These are phyloP conservation scores for Ascochyta koolunga DNA, from an alignment of 2,329 filamentous ascomycete genomes.

Conservation along the genomic window DNA sequence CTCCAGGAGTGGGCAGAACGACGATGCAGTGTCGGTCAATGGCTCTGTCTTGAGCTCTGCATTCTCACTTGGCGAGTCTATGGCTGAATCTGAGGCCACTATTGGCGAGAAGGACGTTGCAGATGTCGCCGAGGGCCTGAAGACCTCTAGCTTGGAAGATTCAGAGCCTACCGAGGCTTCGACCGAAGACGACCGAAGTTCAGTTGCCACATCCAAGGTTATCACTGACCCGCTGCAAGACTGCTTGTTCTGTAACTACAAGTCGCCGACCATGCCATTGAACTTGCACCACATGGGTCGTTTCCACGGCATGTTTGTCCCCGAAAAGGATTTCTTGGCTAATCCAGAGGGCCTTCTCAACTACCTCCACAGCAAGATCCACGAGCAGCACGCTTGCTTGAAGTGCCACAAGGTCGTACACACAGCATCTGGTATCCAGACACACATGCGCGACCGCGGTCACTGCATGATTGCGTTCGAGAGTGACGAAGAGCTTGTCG, in stretches of 20 bases:
- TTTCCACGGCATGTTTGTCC: conserved; percentile 94
- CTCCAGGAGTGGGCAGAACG: conserved; percentile 47
- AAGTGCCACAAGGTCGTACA: conserved; percentile 85
- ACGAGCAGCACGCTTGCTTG: conserved; percentile 81
- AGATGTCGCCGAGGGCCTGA: conserved; percentile 77
- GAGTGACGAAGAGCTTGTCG: conserved; percentile 86
- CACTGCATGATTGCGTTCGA: conserved; percentile 97
- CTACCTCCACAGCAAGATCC: conserved; percentile 80
- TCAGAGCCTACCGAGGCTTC: conserved; percentile 38
- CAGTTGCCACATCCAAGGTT: conserved; percentile 36
- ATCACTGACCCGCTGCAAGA: conserved; percentile 51
- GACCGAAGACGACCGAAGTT: conserved; percentile 51
- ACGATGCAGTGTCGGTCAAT: conserved; percentile 68
- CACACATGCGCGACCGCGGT: conserved; percentile 95
- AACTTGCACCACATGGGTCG: conserved; percentile 90
- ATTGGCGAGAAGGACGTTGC: conserved; percentile 76
- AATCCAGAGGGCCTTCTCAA: conserved; percentile 81
- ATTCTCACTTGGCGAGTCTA: conserved; percentile 85
- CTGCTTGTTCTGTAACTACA: conserved; percentile 93
- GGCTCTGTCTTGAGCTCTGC: conserved; percentile 84
- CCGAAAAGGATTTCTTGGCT: conserved; percentile 82
- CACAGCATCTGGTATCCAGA: conserved; percentile 81
- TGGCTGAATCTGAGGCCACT: conserved; percentile 58
- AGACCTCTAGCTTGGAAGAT: conserved; percentile 61
- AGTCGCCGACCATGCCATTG: conserved; percentile 74